Percentiles rank a stretch among this genome's conserved stretches.
These are phyloP conservation scores for Stachybotrys chartarum DNA, from an alignment of 2,329 filamentous ascomycete genomes.

Conservation along the genomic window DNA sequence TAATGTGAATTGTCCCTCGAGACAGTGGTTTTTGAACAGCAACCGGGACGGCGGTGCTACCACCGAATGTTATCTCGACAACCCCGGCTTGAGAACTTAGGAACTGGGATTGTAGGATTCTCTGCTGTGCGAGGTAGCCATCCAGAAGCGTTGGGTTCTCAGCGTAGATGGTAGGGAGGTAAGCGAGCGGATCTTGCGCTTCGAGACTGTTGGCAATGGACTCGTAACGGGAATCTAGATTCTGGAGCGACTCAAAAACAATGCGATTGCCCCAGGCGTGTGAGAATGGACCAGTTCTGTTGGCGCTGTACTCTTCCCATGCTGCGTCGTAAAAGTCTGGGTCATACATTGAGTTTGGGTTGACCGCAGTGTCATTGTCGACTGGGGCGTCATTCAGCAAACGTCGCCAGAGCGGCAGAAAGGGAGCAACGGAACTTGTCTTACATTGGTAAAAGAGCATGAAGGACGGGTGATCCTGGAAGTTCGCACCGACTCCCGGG, in stretches of 20 bases:
- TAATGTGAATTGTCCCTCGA: constrained; percentile 13
- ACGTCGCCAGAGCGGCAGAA: neutral
- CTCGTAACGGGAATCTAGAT: constrained; percentile 5
- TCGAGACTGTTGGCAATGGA: constrained; percentile 4
- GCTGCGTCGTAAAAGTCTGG: constrained; percentile 12
- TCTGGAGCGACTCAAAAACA: constrained; percentile 11
- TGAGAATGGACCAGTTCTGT: constrained; percentile 16
- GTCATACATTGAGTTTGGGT: constrained; percentile 11
- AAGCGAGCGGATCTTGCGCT: constrained; percentile 8
- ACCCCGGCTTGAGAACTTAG: constrained; percentile 8
- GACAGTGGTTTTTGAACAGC: constrained; percentile 14
- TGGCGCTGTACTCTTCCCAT: constrained; percentile 11
- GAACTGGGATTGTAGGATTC: constrained; percentile 8
- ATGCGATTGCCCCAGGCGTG: constrained; percentile 12
- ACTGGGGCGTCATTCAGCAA: neutral
- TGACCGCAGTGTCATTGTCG: constrained; percentile 6
- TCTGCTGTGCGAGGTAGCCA: constrained; percentile 8
- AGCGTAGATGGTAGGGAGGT: constrained; percentile 11
- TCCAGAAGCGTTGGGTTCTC: constrained; percentile 7
- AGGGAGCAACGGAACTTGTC: neutral
- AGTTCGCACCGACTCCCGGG: constrained; percentile 44
- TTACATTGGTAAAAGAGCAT: constrained; percentile 24
- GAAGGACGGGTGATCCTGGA: constrained; percentile 27
- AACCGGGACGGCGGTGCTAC: constrained; percentile 5
- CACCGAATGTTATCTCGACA: constrained; percentile 12